These are phyloP conservation scores for Pilasporangium apinafurcum DNA, from an alignment of 352 stramenopile species.

Conservation along the genomic window DNA sequence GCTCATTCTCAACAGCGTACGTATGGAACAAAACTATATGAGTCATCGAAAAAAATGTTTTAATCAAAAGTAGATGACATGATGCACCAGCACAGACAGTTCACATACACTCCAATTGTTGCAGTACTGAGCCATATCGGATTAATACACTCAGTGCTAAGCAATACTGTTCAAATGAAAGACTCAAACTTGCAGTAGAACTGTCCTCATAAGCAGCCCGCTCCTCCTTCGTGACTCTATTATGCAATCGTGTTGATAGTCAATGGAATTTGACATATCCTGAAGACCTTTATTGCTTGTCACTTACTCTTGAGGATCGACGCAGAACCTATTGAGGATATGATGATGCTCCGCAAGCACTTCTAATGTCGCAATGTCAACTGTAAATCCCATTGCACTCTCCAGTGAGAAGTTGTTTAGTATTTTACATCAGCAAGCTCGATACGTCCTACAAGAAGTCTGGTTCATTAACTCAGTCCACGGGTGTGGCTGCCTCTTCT, in stretches of 20 bases:
- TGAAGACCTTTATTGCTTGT: too few relatives aligned
- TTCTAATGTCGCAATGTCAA: slow-evolving; percentile 25
- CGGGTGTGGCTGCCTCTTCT: slow-evolving; percentile 18
- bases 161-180: slow-evolving; percentile 56
- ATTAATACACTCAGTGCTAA: slow-evolving; percentile 33
- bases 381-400: too few relatives aligned
- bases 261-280: too few relatives aligned
- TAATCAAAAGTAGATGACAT: too few relatives aligned
- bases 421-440: background rate
- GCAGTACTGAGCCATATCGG: slow-evolving; percentile 20
- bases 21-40: slow-evolving; percentile 43
- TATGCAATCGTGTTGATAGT: too few relatives aligned
- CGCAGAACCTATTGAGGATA: slow-evolving; percentile 37
- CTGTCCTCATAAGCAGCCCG: slow-evolving; percentile 1
- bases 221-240: too few relatives aligned
- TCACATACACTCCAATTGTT: slow-evolving; percentile 64
- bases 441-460: slow-evolving; percentile 21
- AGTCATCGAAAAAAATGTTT: background rate
- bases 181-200: slow-evolving; percentile 1
- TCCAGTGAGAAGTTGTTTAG: background rate
- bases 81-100: too few relatives aligned
- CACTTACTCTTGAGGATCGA: slow-evolving; percentile 9
- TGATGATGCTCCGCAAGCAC: slow-evolving; percentile 35
- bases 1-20: slow-evolving; percentile 45
- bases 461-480: slow-evolving; percentile 24